Conservation (phyloP, 164 flowering plant species). For the Hamamelis virginiana region DNA sequence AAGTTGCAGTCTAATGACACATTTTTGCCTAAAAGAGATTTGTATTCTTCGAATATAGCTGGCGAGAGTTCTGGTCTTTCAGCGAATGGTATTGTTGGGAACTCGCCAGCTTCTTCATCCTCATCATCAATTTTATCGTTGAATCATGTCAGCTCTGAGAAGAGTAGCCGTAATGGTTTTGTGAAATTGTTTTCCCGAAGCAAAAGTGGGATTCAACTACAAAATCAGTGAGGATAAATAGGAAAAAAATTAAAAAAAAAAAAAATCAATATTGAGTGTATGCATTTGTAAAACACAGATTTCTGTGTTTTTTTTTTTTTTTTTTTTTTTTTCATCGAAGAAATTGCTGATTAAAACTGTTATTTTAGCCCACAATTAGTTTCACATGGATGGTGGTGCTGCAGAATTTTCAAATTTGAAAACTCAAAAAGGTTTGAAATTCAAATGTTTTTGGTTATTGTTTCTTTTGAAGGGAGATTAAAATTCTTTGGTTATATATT, state of each 20-base stretch:
- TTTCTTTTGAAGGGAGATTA: not conserved
- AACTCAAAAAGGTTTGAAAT: not conserved
- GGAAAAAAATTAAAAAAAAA: not conserved
- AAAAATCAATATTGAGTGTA: not conserved
- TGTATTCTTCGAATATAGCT: conserved; percentile 16
- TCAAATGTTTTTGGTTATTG: not conserved
- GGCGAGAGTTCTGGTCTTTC: conserved; percentile 23
- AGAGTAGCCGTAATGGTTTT: conserved; percentile 55
- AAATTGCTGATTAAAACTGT: conserved; percentile 23
- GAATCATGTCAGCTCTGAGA: conserved; percentile 37
- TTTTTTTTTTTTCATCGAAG: not conserved
- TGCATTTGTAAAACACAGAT: not conserved
- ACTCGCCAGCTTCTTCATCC: conserved; percentile 44
- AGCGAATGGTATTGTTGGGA: conserved; percentile 24
- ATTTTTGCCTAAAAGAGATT: conserved; percentile 29
- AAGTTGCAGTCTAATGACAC: conserved; percentile 36
- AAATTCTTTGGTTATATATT: not conserved
- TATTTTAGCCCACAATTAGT: conserved; percentile 16
- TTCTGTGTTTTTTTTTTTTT: not conserved
- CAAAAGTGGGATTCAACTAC: conserved; percentile 40
- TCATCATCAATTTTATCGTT: conserved; percentile 36
- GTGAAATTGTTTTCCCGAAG: conserved; percentile 58
- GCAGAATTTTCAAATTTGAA: not conserved
- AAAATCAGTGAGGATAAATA: conserved; percentile 20
- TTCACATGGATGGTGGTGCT: not conserved